phyloP scores from a whole-genome alignment of 192 early-diverging fungal species.

The Backusella westeae region DNA sequence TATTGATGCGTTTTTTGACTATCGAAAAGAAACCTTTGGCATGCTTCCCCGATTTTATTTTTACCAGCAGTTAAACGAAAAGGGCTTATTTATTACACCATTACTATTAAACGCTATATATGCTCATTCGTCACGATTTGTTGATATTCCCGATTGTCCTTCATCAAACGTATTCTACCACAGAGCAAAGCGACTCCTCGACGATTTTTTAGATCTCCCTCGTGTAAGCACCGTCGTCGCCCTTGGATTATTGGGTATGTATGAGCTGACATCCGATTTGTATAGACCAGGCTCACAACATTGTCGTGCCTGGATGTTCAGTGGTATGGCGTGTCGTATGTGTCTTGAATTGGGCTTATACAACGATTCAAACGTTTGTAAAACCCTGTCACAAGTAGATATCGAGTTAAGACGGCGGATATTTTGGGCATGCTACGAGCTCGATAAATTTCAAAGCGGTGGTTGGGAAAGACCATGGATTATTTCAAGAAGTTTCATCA shows the following conservation, averaged over 20 bases:
- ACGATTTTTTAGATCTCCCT: slow-evolving; percentile 34
- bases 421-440: slow-evolving; percentile 18
- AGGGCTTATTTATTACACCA: slow-evolving; percentile 23
- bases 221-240: slow-evolving; percentile 26
- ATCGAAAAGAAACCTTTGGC: slow-evolving; percentile 6
- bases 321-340: slow-evolving; percentile 33
- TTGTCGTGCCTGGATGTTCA: slow-evolving; percentile 26
- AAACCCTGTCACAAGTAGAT: background rate
- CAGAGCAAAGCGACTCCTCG: slow-evolving; percentile 20
- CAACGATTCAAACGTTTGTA: background rate
- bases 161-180: slow-evolving; percentile 32
- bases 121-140: slow-evolving; percentile 22
- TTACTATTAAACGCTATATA: slow-evolving; percentile 28
- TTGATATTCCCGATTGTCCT: slow-evolving; percentile 3
- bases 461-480: slow-evolving; percentile 17
- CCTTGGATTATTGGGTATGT: slow-evolving; percentile 5
- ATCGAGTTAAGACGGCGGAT: slow-evolving; percentile 14
- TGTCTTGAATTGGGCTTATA: slow-evolving; percentile 22
- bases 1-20: slow-evolving; percentile 24
- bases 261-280: background rate
- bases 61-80: slow-evolving; percentile 15
- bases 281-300: slow-evolving; percentile 16
- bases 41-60: slow-evolving; percentile 10
- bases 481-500: background rate
- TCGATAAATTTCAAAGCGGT: slow-evolving; percentile 23